Base-by-base conservation (phyloP, 2,329 filamentous ascomycete genomes). In the Ilyonectria robusta region DNA sequence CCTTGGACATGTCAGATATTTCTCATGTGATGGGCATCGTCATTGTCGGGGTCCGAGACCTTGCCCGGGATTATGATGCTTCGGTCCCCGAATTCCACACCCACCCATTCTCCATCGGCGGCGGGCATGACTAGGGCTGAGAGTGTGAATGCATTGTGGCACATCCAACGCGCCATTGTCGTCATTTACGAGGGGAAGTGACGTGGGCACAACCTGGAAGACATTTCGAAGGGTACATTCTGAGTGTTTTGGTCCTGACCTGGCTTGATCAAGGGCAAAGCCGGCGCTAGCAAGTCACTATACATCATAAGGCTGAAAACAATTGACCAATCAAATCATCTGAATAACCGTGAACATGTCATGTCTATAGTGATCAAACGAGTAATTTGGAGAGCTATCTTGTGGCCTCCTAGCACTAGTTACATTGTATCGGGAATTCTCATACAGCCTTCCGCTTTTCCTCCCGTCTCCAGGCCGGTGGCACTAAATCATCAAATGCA, bases 401-500 rank as follows among this genome's bases (percentile, higher is more conserved):
- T 67, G 66, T 69, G 73, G 76, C 77, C 74, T 77, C 78, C 73
- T 73, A 76, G 73, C 73, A 78, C 80, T 76, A 73, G 73, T 75
- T 74, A 79, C 76, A 79, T 76, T 76, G 73, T 77, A 78, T 78
- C 74, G 75, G 74, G 68, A 76, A 76, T 77, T 79, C 77, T 80
- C 76, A 77, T 81, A 81, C 79, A 81, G 77, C 71, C 72, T 68
- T 68, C 76, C 72, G 69, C 69, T 75, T 72, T 75, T 75, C 70
- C 59, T 66, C 72, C 75, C 76, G 64, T 65, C 72, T 71, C 71
- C 66, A 71, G 72, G 72, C 65, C 71, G 61, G 56, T 68, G 74
- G 69, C 72, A 75, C 71, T 72, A 76, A 75, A 74, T 77, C 78
- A 75, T 79, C 72, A 80, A 77, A 77, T 77, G 72, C 71, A 75